These are phyloP conservation scores for Wickerhamomyces alni DNA, from an alignment of 805 yeast genomes.

Conservation along the genomic window DNA sequence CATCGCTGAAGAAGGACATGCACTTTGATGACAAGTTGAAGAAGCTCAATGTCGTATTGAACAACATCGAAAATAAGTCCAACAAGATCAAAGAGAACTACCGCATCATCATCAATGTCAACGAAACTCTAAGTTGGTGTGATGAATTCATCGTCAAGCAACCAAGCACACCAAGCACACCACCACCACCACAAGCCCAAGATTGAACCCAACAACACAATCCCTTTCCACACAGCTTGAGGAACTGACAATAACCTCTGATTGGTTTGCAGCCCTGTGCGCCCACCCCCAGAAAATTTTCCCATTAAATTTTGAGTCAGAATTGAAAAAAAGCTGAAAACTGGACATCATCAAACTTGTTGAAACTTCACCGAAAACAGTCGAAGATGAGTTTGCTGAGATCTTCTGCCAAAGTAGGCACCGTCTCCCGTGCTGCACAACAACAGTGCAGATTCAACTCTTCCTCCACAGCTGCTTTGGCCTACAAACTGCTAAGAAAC, in stretches of 20 bases:
- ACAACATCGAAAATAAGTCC: constrained; percentile 20
- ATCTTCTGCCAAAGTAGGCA: background rate
- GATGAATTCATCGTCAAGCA: constrained; percentile 11
- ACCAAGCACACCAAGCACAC: too few species aligned
- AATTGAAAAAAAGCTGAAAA: background rate
- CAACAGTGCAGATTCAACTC: constrained; percentile 25
- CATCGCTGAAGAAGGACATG: constrained; percentile 10
- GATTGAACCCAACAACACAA: background rate
- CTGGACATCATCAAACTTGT: background rate
- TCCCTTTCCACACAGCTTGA: too few species aligned
- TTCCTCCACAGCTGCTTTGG: constrained; percentile 87
- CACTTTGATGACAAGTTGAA: constrained; percentile 13
- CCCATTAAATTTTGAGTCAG: background rate
- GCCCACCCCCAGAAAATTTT: too few species aligned
- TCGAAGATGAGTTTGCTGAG: constrained; percentile 1
- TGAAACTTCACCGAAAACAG: background rate
- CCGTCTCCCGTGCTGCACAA: background rate
- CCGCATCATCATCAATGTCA: constrained; percentile 4
- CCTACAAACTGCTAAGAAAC: constrained; percentile 85
- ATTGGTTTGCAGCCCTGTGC: too few species aligned
- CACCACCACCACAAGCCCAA: too few species aligned
- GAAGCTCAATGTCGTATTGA: constrained; percentile 12
- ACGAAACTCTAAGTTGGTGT: constrained; percentile 16
- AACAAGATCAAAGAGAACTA: constrained; percentile 6
- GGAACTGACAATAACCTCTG: too few species aligned